A percentile compares a stretch with the other conserved stretches of the same genome.
phyloP scores from a whole-genome alignment of 306 rosid species.

The Trifolium pratense region DNA sequence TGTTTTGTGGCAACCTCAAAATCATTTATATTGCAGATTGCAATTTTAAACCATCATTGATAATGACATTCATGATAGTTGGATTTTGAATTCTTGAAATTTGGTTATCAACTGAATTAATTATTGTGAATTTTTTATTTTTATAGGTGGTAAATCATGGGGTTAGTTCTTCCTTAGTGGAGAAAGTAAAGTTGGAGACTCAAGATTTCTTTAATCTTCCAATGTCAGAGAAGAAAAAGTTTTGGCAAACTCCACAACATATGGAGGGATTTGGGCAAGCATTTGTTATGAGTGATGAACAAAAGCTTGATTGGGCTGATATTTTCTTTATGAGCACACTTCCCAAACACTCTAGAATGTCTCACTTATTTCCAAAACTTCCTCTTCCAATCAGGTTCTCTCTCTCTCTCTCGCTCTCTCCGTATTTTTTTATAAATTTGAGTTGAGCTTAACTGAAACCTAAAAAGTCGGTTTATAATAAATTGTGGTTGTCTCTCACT shows the following conservation, averaged over 20 bases:
- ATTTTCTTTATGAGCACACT: conserved; percentile 48
- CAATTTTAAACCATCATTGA: neutral
- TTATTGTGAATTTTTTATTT: neutral
- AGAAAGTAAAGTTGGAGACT: conserved; percentile 49
- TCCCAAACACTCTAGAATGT: conserved; percentile 49
- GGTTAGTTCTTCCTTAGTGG: conserved; percentile 47
- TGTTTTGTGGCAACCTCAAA: too few relatives aligned
- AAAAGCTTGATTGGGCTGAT: conserved; percentile 63
- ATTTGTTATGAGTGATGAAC: conserved; percentile 50
- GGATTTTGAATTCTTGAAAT: neutral
- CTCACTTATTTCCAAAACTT: conserved; percentile 58
- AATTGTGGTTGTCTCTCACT: neutral
- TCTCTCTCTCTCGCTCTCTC: too few relatives aligned
- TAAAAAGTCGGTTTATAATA: too few relatives aligned
- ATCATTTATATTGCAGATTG: neutral
- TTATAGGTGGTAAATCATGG: conserved; percentile 64
- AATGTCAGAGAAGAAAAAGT: conserved; percentile 57
- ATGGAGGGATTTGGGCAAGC: conserved; percentile 75
- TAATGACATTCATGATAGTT: neutral
- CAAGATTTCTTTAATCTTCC: conserved; percentile 55
- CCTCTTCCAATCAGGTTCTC: conserved; percentile 56
- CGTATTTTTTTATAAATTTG: neutral
- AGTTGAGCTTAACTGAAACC: neutral
- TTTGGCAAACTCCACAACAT: conserved; percentile 55
- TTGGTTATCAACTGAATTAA: neutral